Evolutionary conservation across 2,329 filamentous ascomycete species (phyloP).

Genomic region (Celoporthe dispersa): DNA sequence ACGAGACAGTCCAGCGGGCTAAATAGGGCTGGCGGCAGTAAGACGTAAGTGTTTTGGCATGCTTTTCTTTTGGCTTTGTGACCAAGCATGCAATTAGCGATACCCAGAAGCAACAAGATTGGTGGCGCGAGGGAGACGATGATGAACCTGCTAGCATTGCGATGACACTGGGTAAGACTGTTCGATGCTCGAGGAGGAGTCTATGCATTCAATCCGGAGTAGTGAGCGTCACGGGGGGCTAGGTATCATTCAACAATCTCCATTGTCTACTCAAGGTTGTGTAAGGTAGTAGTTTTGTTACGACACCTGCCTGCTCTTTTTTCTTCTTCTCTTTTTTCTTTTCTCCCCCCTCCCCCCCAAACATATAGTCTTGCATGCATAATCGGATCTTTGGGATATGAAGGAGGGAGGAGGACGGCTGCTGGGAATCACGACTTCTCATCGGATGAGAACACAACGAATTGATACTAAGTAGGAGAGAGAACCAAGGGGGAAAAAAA

Average conservation of each 20-base stretch:
- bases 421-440: background rate
- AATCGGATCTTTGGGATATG: background rate
- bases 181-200: background rate
- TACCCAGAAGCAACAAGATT: slow-evolving; percentile 9
- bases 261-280: background rate
- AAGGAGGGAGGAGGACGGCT: background rate
- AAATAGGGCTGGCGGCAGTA: background rate
- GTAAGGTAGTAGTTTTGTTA: background rate
- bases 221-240: background rate
- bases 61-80: background rate
- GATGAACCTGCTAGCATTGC: background rate
- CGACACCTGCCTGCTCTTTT: background rate
- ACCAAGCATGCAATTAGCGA: slow-evolving; percentile 7
- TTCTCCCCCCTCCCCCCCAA: background rate
- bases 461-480: background rate
- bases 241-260: background rate
- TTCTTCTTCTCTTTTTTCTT: background rate
- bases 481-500: background rate
- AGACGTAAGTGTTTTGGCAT: background rate
- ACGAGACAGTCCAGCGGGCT: background rate
- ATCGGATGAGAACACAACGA: background rate
- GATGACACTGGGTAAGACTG: background rate
- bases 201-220: background rate
- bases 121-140: background rate
- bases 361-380: slow-evolving; percentile 1